Evolutionary conservation across 192 early-diverging fungal genomes (phyloP).

Genomic region (Podila clonocystis): DNA sequence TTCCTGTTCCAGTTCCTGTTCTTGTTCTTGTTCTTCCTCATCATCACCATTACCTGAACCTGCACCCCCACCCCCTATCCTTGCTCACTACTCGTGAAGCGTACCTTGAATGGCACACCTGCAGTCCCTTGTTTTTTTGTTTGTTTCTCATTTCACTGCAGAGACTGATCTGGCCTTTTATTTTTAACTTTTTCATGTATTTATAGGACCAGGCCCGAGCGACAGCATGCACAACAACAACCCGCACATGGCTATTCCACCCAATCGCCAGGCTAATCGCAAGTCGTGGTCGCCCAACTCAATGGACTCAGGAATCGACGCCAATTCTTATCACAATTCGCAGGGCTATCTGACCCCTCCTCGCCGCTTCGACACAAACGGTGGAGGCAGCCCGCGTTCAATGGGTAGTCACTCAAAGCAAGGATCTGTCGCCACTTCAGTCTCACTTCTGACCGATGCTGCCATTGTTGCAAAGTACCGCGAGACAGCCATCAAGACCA

Average conservation of each 20-base stretch:
- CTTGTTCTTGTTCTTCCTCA: neutral
- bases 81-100: too few relatives aligned
- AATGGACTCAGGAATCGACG: neutral
- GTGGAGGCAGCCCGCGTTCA: neutral
- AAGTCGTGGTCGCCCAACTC: slow-evolving; percentile 40
- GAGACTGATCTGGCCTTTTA: neutral
- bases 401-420: neutral
- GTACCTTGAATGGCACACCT: too few relatives aligned
- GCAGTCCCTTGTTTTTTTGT: too few relatives aligned
- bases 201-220: neutral
- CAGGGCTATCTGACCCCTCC: slow-evolving; percentile 37
- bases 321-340: neutral
- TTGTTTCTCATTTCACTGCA: too few relatives aligned
- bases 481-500: slow-evolving; percentile 80
- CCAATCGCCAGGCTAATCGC: slow-evolving; percentile 11
- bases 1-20: neutral
- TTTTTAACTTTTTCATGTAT: slow-evolving; percentile 7
- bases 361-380: neutral
- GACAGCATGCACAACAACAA: slow-evolving; percentile 1
- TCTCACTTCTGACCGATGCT: slow-evolving; percentile 40
- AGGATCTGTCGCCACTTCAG: slow-evolving; percentile 23
- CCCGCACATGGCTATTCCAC: neutral
- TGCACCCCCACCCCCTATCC: too few relatives aligned
- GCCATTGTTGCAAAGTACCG: slow-evolving; percentile 73
- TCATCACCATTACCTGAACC: too few relatives aligned